phyloP scores from a whole-genome alignment of 768 basidiomycete species.

The Xerocomellus chrysenteron region DNA sequence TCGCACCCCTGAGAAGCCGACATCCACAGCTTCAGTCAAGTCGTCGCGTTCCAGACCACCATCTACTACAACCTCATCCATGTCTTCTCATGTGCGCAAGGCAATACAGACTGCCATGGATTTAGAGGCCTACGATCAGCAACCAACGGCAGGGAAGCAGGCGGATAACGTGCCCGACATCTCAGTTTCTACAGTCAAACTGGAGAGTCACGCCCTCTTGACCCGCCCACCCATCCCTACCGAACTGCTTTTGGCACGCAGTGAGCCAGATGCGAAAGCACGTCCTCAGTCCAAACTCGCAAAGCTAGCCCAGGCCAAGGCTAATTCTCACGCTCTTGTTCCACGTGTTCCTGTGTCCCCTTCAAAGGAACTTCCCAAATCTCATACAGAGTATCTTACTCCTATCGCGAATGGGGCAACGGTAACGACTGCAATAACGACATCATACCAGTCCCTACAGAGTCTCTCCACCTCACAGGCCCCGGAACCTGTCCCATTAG shows the following conservation, averaged over 20 bases:
- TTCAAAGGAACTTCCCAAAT: slow-evolving; percentile 39
- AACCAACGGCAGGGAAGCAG: slow-evolving; percentile 8
- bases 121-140: slow-evolving; percentile 52
- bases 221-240: slow-evolving; percentile 22
- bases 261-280: slow-evolving; percentile 20
- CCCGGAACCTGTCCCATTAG: slow-evolving; percentile 18
- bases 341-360: slow-evolving; percentile 31
- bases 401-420: slow-evolving; percentile 81
- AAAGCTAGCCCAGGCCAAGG: slow-evolving; percentile 65
- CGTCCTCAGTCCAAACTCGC: slow-evolving; percentile 71
- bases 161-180: slow-evolving; percentile 15
- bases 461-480: slow-evolving; percentile 46
- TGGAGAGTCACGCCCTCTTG: slow-evolving; percentile 17
- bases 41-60: slow-evolving; percentile 27
- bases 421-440: slow-evolving; percentile 84
- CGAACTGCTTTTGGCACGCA: slow-evolving; percentile 9
- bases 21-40: slow-evolving; percentile 22
- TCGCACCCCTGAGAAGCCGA: slow-evolving; percentile 17
- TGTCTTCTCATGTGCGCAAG: slow-evolving; percentile 58
- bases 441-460: slow-evolving; percentile 71
- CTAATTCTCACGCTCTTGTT: slow-evolving; percentile 17
- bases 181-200: slow-evolving; percentile 25
- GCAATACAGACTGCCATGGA: slow-evolving; percentile 70
- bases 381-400: slow-evolving; percentile 67
- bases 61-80: slow-evolving; percentile 44